phyloP scores from a whole-genome alignment of 139 green algal genomes.

The Tetraselmis striata region DNA sequence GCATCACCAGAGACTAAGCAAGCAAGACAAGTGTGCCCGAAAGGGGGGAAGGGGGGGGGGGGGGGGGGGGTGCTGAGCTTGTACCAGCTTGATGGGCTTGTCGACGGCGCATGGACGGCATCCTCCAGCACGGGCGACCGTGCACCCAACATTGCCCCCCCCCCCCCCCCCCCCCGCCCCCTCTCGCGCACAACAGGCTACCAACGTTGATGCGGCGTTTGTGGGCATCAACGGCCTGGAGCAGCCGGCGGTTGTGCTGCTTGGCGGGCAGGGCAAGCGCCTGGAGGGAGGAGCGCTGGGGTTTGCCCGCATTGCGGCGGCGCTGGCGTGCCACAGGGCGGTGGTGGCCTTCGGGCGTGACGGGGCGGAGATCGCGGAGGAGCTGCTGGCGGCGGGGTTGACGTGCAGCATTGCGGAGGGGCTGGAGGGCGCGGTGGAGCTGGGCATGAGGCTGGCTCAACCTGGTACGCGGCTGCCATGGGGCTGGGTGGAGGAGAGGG shows the following conservation, averaged over 20 bases:
- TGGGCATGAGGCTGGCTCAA: neutral
- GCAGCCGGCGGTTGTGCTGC: constrained; percentile 18
- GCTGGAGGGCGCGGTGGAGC: neutral
- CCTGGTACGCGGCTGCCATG: neutral
- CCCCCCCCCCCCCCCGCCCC: too few relatives aligned
- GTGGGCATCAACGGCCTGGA: constrained; percentile 23
- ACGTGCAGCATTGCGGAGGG: neutral
- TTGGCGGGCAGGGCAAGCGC: constrained; percentile 32
- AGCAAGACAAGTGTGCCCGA: too few relatives aligned
- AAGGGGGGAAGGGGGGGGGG: too few relatives aligned
- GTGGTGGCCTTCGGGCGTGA: constrained; percentile 11
- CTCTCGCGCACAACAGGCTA: too few relatives aligned
- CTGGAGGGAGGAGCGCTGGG: neutral
- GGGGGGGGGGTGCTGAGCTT: too few relatives aligned
- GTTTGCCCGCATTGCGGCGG: neutral
- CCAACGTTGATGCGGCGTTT: constrained; percentile 37
- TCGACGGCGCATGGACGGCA: too few relatives aligned
- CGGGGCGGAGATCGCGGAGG: constrained; percentile 16
- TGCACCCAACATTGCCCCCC: too few relatives aligned
- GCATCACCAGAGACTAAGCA: too few relatives aligned
- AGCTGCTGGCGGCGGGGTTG: constrained; percentile 7
- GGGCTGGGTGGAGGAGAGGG: neutral
- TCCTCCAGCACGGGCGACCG: too few relatives aligned
- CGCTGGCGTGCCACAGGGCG: neutral
- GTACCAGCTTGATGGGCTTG: too few relatives aligned